These are phyloP conservation scores for Chrysosporium queenslandicum DNA, from an alignment of 2,329 filamentous ascomycete species.

Conservation along the genomic window DNA sequence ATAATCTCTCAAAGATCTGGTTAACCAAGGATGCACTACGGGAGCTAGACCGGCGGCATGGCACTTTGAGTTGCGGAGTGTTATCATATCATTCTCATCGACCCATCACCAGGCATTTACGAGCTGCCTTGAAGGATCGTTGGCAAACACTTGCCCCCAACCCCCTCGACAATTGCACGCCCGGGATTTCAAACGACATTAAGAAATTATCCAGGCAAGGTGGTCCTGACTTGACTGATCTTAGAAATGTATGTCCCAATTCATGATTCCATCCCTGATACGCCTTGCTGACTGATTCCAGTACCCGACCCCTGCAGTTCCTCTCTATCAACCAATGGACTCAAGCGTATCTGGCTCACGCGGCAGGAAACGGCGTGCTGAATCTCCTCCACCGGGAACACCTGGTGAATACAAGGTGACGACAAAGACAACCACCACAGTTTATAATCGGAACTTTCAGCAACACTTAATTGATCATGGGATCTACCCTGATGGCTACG, in stretches of 20 bases:
- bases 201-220: conserved; percentile 12
- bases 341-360: conserved; percentile 2
- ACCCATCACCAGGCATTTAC: conserved; percentile 11
- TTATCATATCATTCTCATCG: background rate
- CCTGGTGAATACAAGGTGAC: background rate
- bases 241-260: conserved; percentile 15
- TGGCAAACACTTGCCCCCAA: background rate
- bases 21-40: conserved; percentile 18
- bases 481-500: conserved; percentile 24
- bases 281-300: background rate
- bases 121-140: conserved; percentile 10
- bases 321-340: background rate
- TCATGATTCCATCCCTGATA: background rate
- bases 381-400: conserved; percentile 1
- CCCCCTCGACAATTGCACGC: background rate
- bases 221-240: conserved; percentile 14
- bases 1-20: conserved; percentile 21
- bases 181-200: background rate
- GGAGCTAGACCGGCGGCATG: conserved; percentile 20
- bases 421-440: conserved; percentile 12
- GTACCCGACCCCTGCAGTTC: background rate
- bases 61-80: background rate
- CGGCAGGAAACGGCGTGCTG: conserved; percentile 9
- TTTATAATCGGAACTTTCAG: conserved; percentile 30
- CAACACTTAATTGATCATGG: conserved; percentile 30